Conservation (phyloP, 768 basidiomycete genomes). For the Boletus huronensis region DNA sequence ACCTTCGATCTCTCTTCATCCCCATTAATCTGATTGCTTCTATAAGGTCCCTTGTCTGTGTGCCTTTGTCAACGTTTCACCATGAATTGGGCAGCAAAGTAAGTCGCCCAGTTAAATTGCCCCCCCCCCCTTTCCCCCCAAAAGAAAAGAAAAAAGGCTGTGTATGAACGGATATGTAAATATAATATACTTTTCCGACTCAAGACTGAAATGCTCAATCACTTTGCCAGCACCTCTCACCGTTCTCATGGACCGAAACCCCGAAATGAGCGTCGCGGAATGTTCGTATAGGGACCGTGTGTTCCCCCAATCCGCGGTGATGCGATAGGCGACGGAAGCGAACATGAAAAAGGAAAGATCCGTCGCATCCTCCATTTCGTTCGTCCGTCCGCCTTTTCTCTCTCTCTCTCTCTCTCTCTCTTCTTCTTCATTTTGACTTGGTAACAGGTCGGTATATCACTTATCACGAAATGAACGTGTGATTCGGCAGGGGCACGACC, state of each 20-base stretch:
- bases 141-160: background rate
- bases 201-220: slow-evolving; percentile 2
- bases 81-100: background rate
- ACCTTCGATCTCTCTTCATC: slow-evolving; percentile 1
- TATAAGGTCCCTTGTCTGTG: background rate
- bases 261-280: slow-evolving; percentile 25
- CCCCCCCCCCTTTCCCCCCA: no score
- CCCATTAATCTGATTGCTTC: slow-evolving; percentile 4
- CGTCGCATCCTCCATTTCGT: slow-evolving; percentile 8
- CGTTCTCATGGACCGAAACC: background rate
- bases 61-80: slow-evolving; percentile 5
- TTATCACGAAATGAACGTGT: slow-evolving; percentile 14
- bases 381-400: background rate
- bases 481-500: background rate
- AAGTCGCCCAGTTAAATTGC: background rate
- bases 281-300: slow-evolving; percentile 5
- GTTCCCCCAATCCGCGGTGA: slow-evolving; percentile 12
- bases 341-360: slow-evolving; percentile 3
- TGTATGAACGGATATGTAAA: slow-evolving; percentile 6
- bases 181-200: slow-evolving; percentile 1
- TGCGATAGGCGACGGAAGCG: slow-evolving; percentile 6
- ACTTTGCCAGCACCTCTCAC: background rate
- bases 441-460: background rate
- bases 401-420: background rate
- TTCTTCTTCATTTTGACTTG: background rate